Evolutionary conservation across 2,329 filamentous ascomycete species (phyloP).

Genomic region (Rachicladosporium sp.): DNA sequence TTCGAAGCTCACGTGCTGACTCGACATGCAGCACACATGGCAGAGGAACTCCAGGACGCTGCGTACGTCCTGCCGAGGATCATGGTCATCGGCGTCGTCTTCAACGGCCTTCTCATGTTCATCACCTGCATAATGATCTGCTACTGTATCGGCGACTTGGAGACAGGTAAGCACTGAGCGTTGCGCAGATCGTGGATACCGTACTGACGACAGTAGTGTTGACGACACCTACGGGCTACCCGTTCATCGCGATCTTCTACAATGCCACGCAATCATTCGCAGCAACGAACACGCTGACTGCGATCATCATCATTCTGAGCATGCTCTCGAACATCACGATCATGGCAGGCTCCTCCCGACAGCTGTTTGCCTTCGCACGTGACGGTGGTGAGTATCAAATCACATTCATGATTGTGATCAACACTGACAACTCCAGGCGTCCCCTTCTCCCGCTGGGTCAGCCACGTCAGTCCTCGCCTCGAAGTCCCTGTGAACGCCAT

Average conservation of each 20-base stretch:
- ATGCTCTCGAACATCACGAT: constrained; percentile 28
- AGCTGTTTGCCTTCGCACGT: constrained; percentile 32
- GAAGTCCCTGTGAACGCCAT: constrained; percentile 20
- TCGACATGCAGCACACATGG: constrained; percentile 24
- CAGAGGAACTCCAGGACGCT: constrained; percentile 40
- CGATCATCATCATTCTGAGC: constrained; percentile 16
- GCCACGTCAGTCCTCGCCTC: constrained; percentile 13
- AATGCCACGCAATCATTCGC: constrained; percentile 13
- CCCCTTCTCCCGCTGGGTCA: constrained; percentile 21
- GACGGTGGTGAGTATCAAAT: constrained; percentile 13
- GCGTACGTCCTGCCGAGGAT: constrained; percentile 35
- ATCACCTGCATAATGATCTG: constrained; percentile 32
- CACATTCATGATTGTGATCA: too few species aligned
- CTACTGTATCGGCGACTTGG: constrained; percentile 31
- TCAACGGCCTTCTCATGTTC: constrained; percentile 38
- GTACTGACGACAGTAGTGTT: constrained; percentile 12
- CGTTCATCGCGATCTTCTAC: constrained; percentile 11
- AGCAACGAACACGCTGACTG: constrained; percentile 13
- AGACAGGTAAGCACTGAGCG: too few species aligned
- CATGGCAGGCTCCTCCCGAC: constrained; percentile 29
- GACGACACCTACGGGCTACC: constrained; percentile 13
- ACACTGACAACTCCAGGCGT: constrained; percentile 16
- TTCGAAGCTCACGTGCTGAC: constrained; percentile 13
- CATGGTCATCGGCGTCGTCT: constrained; percentile 35
- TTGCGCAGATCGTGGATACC: too few species aligned